A percentile compares a stretch with the other conserved stretches of the same genome.
These are phyloP conservation scores for Auricularia cornea DNA, from an alignment of 768 basidiomycete species.

Conservation along the genomic window DNA sequence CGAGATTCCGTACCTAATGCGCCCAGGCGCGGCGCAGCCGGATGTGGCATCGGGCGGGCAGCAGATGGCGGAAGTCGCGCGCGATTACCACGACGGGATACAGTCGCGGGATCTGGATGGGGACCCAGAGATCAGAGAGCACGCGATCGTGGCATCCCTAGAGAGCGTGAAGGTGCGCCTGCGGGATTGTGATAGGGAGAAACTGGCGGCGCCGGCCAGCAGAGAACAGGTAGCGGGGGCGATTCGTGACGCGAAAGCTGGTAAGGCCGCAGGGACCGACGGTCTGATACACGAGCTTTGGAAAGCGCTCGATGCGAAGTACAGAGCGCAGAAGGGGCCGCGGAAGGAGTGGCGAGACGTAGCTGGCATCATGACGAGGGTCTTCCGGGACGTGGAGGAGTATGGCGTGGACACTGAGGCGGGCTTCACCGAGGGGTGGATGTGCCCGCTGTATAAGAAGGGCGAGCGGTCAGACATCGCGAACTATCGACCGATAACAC, in stretches of 20 bases:
- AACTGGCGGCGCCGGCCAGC: not conserved
- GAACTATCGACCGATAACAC: slow-evolving; percentile 16
- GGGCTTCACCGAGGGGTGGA: slow-evolving; percentile 23
- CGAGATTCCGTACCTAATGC: not conserved
- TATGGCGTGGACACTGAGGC: slow-evolving; percentile 10
- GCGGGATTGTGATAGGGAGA: not conserved
- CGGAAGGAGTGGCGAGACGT: not conserved
- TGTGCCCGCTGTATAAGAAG: slow-evolving; percentile 36
- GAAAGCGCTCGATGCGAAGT: not conserved
- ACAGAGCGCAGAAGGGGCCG: not conserved
- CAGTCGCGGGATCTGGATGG: not conserved
- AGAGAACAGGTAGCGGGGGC: not conserved
- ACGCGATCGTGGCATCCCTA: not conserved
- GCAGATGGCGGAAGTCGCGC: not conserved
- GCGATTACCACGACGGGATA: not conserved
- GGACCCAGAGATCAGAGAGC: not conserved
- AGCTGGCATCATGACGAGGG: slow-evolving; percentile 20
- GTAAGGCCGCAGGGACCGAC: not conserved
- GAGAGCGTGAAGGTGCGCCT: not conserved
- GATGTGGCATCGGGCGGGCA: not conserved
- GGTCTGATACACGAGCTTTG: not conserved
- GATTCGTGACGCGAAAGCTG: not conserved
- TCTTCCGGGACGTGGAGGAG: slow-evolving; percentile 36
- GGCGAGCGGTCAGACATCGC: slow-evolving; percentile 3
- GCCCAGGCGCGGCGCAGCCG: not conserved